Evolutionary conservation across 192 early-diverging fungal genomes (phyloP), one percentile per base, ranked within the genome.

Genomic region (Dissophora ornata): DNA sequence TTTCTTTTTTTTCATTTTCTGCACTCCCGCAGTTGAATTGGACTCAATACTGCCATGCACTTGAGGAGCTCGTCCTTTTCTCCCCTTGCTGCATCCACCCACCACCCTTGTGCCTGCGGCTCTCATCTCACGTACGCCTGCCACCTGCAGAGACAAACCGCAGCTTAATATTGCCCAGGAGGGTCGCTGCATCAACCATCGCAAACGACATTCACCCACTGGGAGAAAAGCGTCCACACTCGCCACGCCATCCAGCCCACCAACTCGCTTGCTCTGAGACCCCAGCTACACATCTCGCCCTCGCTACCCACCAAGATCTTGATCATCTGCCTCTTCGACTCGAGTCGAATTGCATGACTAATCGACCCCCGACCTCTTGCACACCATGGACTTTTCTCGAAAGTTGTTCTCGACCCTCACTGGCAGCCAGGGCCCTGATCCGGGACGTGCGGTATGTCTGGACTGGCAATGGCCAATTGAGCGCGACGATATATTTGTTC

Each of bases 341-440:
- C 36, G 32, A 6, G 3, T 13, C 6, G 3, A 46, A 0, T 38
- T 40, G 24, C 46, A 36, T 24, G 13, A 12, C 12, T 30, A 21
- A n/a, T 9, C 18, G 22, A 21, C 9, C 63, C 42, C 21, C 19
- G 16, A 15, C 34, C 22, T 32, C 57, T 30, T 11, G 13, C 16
- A 19, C 60, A 33, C 34, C 42, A 77, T 77, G 63, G 64, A 77
- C 8, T 62, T 77, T 32, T 67, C 64, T 8, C 57, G 58, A 24
- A 67, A 67, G 44, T 41, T 77, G 28, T 21, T 77, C 18, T 77
- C 73, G 2, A 67, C 55, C 6, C 45, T 75, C 13, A 55, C 62
- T 1, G 52, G 63, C 4, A 45, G 41, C 15, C 71, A 75, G 12
- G 28, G 19, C 24, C 18, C 55, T 9, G 69, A 62, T 44, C 22